Evolutionary conservation across 148 eudicot species (phyloP).

Genomic region (Limonium bicolor): DNA sequence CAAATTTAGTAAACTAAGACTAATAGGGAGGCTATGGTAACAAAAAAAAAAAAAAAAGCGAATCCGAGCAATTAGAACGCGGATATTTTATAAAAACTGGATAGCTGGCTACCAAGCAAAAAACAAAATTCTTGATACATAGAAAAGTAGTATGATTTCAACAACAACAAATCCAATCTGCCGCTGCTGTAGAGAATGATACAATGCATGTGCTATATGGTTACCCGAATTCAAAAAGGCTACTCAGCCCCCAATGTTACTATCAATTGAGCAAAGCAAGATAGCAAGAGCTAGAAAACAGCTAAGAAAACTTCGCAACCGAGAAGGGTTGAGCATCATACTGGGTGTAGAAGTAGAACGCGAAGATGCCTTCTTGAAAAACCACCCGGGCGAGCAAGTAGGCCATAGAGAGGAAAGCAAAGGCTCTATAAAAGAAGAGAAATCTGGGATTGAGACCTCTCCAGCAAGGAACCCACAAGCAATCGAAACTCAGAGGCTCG

Average conservation of each 20-base stretch:
- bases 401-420: constrained; percentile 43
- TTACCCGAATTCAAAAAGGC: too few relatives aligned
- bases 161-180: not conserved
- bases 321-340: constrained; percentile 10
- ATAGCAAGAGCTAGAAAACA: not conserved
- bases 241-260: too few relatives aligned
- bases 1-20: too few relatives aligned
- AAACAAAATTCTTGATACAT: too few relatives aligned
- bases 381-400: constrained; percentile 31
- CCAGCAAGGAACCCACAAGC: constrained; percentile 80
- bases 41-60: too few relatives aligned
- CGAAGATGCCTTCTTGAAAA: constrained; percentile 23
- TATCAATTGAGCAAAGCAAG: too few relatives aligned
- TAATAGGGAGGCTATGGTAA: too few relatives aligned
- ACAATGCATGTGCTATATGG: too few relatives aligned
- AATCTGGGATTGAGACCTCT: constrained; percentile 40
- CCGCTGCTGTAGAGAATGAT: too few relatives aligned
- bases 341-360: constrained; percentile 85
- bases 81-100: too few relatives aligned
- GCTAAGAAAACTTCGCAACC: not conserved
- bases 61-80: too few relatives aligned
- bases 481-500: constrained; percentile 2
- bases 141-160: not conserved
- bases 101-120: too few relatives aligned
- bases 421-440: constrained; percentile 48